Evolutionary conservation across 805 yeast species (phyloP).

Genomic region (Debaryomyces tyrocola): DNA sequence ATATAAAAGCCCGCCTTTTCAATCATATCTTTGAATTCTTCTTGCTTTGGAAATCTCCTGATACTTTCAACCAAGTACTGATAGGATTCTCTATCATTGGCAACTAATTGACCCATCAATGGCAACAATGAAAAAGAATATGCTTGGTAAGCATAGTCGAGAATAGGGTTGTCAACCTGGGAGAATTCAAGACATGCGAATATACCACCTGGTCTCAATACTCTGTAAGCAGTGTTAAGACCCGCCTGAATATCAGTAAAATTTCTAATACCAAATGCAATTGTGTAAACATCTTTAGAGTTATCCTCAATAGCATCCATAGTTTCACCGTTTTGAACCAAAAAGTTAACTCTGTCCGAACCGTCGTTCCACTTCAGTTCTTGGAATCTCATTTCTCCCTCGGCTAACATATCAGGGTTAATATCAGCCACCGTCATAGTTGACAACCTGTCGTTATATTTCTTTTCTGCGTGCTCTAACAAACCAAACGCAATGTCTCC

Average conservation of each 20-base stretch:
- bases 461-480: constrained; percentile 81
- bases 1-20: constrained; percentile 92
- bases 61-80: constrained; percentile 96
- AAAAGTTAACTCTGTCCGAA: constrained; percentile 64
- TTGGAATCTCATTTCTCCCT: constrained; percentile 79
- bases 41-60: constrained; percentile 88
- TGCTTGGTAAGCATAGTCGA: constrained; percentile 77
- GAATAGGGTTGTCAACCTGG: constrained; percentile 76
- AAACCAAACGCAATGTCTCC: constrained; percentile 98
- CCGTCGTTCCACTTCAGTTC: constrained; percentile 59
- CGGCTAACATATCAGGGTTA: constrained; percentile 92
- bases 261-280: constrained; percentile 96
- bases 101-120: constrained; percentile 91
- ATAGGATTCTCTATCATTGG: constrained; percentile 93
- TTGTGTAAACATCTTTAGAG: constrained; percentile 93
- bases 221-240: constrained; percentile 90
- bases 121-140: constrained; percentile 90
- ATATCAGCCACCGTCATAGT: constrained; percentile 93
- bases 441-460: constrained; percentile 70
- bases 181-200: constrained; percentile 96
- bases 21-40: constrained; percentile 86
- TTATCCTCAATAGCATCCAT: constrained; percentile 81
- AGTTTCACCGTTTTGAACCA: constrained; percentile 91
- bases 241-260: constrained; percentile 95
- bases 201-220: constrained; percentile 95